phyloP scores from a whole-genome alignment of 2,329 filamentous ascomycete genomes.

The Nemania serpens region DNA sequence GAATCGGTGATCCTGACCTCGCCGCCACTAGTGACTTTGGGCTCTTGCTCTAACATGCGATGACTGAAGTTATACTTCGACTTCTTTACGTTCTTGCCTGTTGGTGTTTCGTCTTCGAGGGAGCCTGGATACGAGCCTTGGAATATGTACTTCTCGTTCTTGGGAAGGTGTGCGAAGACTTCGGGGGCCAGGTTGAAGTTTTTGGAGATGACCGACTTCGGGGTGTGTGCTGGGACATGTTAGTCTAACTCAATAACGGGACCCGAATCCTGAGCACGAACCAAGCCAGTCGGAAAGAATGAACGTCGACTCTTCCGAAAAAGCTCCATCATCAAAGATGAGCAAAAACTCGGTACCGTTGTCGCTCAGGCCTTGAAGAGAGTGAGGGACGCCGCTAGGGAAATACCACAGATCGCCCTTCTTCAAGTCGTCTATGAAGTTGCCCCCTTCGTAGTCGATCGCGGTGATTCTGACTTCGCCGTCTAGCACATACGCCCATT shows the following conservation, averaged over 20 bases:
- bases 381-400: slow-evolving; percentile 76
- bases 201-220: slow-evolving; percentile 71
- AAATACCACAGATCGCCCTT: slow-evolving; percentile 84
- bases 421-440: slow-evolving; percentile 75
- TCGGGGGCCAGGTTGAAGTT: slow-evolving; percentile 76
- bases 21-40: slow-evolving; percentile 69
- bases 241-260: slow-evolving; percentile 7
- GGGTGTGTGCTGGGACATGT: slow-evolving; percentile 62
- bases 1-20: slow-evolving; percentile 76
- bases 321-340: slow-evolving; percentile 50
- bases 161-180: slow-evolving; percentile 70
- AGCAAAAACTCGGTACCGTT: slow-evolving; percentile 70
- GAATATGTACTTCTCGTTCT: slow-evolving; percentile 77
- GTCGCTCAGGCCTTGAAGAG: slow-evolving; percentile 70
- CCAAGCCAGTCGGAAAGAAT: slow-evolving; percentile 74
- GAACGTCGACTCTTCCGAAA: slow-evolving; percentile 70
- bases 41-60: slow-evolving; percentile 71
- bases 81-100: slow-evolving; percentile 64
- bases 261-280: slow-evolving; percentile 39
- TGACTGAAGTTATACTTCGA: slow-evolving; percentile 73
- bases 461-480: slow-evolving; percentile 74
- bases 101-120: slow-evolving; percentile 68
- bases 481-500: slow-evolving; percentile 77
- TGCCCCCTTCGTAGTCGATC: slow-evolving; percentile 75
- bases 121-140: slow-evolving; percentile 67